Base-by-base conservation (phyloP, 371 early-diverging fungal species). In the Mortierella sp. region DNA sequence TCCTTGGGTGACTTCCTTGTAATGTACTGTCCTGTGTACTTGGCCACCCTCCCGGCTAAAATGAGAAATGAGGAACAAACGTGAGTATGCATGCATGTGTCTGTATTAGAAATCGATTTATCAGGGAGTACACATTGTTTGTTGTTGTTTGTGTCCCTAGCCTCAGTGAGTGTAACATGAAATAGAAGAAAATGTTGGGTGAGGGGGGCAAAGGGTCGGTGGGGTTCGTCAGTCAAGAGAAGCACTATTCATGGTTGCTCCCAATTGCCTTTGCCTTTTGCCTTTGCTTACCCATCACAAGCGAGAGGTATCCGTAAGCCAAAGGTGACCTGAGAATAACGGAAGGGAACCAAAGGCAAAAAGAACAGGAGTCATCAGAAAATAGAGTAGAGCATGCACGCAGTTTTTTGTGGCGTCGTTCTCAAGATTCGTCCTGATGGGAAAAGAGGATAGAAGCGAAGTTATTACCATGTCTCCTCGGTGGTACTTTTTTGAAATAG, bases 21-120 rank as follows among this genome's bases (percentile, higher is more conserved):
- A 14, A 84, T 51, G 29, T 80, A 78, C 11, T 75, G 54, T 38
- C 73, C 80, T 4, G 76, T 84, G 71, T 75, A 84, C 56, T 73
- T 80, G 7, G 55, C 63, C n/a, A 58, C 75, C 18, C 84, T 79
- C 49, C 72, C 78, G 10, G 74, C 77, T 81, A 76, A 18, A 2
- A 24, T 41, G 41, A 21, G 3, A 27, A 46, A 48, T 46, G 5
- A 24, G 29, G n/a, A 58, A 41, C 41, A 41, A 68, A 46, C 14
- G 41, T 32, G 43, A 49, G 32, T n/a, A 51, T 35, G 38, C 38
- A 63, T 32, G 16, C 32, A 32, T 16, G 4, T 29, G 60, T 32
- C 6, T 29, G 18, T 11, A 1, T 27, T 16, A 32, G 29, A 32
- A 5, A 14, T 32, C 12, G 32, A 6, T 18, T 18, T 7, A 35